These are phyloP conservation scores for Ogataea thermomethanolica DNA, from an alignment of 805 yeast species.

Conservation along the genomic window DNA sequence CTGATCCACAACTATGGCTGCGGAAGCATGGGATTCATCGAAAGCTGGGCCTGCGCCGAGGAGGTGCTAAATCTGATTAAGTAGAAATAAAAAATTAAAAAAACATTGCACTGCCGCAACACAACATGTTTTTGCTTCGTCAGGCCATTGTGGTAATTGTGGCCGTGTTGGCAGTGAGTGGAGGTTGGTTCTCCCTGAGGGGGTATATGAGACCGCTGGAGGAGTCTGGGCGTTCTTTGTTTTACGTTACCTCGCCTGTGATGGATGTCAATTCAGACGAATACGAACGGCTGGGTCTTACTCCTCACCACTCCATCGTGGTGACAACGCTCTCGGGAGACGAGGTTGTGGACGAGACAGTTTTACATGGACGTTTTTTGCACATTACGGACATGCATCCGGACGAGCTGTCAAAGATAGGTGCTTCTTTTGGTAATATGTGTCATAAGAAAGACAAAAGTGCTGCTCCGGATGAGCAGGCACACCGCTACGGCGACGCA, in stretches of 20 bases:
- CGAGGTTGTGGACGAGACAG: constrained; percentile 15
- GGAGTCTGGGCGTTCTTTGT: too few species aligned
- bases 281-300: constrained; percentile 35
- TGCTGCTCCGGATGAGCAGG: constrained; percentile 38
- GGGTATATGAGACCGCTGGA: too few species aligned
- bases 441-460: constrained; percentile 53
- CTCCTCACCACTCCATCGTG: constrained; percentile 39
- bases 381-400: constrained; percentile 89
- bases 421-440: constrained; percentile 42
- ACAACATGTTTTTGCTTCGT: constrained; percentile 4
- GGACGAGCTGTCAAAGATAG: constrained; percentile 59
- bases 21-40: constrained; percentile 67
- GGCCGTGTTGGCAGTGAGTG: constrained; percentile 1
- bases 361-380: constrained; percentile 71
- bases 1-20: constrained; percentile 65
- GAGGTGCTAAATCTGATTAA: constrained; percentile 33
- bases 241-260: not conserved
- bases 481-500: constrained; percentile 73
- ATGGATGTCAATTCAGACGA: constrained; percentile 29
- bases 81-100: not conserved
- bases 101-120: constrained; percentile 1
- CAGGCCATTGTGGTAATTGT: constrained; percentile 1
- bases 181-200: not conserved
- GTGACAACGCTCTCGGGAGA: constrained; percentile 20
- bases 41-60: constrained; percentile 58